These are phyloP conservation scores for Aspergillus cavernicola DNA, from an alignment of 495 filamentous ascomycete species.

Conservation along the genomic window DNA sequence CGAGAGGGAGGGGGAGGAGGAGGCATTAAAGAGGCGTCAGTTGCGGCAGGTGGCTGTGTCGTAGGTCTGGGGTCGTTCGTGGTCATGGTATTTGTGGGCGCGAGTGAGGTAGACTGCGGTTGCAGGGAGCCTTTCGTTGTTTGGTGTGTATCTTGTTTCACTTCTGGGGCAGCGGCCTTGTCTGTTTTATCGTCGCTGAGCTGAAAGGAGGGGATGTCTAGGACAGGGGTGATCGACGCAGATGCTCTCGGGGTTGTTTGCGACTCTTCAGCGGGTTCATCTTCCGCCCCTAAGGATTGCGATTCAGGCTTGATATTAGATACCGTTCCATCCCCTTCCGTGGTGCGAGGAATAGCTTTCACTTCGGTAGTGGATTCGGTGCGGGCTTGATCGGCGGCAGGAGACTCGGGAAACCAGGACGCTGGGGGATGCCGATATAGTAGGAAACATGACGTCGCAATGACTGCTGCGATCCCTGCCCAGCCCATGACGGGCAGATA, in stretches of 20 bases:
- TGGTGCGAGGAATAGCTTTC: slow-evolving; percentile 6
- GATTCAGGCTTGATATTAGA: neutral
- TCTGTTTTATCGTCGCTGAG: slow-evolving; percentile 20
- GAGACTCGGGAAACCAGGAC: slow-evolving; percentile 19
- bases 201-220: slow-evolving; percentile 34
- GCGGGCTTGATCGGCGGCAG: slow-evolving; percentile 19
- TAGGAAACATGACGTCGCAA: slow-evolving; percentile 33
- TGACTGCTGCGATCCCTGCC: slow-evolving; percentile 30
- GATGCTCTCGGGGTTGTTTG: slow-evolving; percentile 50
- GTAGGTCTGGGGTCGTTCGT: slow-evolving; percentile 12
- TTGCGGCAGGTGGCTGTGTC: slow-evolving; percentile 16
- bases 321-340: slow-evolving; percentile 2
- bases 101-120: neutral
- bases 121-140: slow-evolving; percentile 12
- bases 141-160: slow-evolving; percentile 4
- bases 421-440: slow-evolving; percentile 32
- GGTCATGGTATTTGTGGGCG: slow-evolving; percentile 1
- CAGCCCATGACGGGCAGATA: slow-evolving; percentile 33
- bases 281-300: neutral
- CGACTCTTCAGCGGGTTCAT: slow-evolving; percentile 25
- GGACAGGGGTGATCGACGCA: slow-evolving; percentile 24
- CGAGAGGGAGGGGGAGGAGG: slow-evolving; percentile 29
- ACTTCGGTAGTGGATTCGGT: slow-evolving; percentile 22
- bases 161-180: neutral
- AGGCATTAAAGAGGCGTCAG: slow-evolving; percentile 33